phyloP scores from a whole-genome alignment of 1,284 basidiomycete species.

The Dichomitus squalens region DNA sequence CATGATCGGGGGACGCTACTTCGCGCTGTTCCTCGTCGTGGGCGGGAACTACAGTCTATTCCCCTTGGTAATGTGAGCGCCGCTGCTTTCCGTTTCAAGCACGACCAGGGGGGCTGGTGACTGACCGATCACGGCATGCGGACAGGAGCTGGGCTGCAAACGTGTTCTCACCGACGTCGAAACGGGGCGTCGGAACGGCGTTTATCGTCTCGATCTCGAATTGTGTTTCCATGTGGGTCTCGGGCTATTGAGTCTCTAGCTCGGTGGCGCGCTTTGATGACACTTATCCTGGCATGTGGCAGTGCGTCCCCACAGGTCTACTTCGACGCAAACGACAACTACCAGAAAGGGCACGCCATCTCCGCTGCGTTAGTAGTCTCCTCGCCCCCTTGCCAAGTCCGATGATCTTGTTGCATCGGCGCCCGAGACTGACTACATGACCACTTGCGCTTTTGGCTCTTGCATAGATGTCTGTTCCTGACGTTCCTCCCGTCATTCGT shows the following conservation, averaged over 20 bases:
- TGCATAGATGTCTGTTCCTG: conserved; percentile 42
- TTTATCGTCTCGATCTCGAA: conserved; percentile 62
- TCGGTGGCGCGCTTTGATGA: background rate
- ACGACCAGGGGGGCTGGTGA: too few relatives aligned
- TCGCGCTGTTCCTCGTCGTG: conserved; percentile 56
- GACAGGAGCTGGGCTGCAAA: conserved; percentile 59
- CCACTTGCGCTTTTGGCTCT: background rate
- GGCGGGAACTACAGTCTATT: conserved; percentile 57
- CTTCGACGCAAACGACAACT: conserved; percentile 51
- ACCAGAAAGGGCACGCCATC: conserved; percentile 55
- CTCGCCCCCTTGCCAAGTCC: background rate
- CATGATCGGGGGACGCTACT: conserved; percentile 51
- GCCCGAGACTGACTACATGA: background rate
- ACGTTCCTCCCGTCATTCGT: conserved; percentile 43
- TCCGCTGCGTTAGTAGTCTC: conserved; percentile 43
- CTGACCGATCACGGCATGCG: conserved; percentile 21
- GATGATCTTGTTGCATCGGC: too few relatives aligned
- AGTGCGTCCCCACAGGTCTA: conserved; percentile 62
- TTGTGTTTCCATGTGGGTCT: conserved; percentile 52
- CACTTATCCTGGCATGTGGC: background rate
- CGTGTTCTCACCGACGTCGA: conserved; percentile 56
- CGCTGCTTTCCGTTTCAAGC: background rate
- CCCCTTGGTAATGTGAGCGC: conserved; percentile 52
- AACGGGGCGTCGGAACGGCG: conserved; percentile 58
- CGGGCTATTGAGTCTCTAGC: background rate